Conservation (phyloP, 257 asterid species). For the Ligustrum vulgare region DNA sequence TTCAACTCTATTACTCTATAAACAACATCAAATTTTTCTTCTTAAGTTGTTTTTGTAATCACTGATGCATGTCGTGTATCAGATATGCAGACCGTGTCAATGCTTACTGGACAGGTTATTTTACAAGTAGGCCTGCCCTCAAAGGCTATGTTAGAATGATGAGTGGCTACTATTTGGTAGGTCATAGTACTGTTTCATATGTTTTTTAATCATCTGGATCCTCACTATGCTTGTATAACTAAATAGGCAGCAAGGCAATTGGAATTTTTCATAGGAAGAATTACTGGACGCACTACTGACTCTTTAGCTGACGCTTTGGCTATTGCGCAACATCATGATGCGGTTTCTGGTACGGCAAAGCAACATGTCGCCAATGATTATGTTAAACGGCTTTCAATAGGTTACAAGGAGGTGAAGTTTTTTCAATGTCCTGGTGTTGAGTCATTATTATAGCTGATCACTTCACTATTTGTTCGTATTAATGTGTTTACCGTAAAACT, state of each 20-base stretch:
- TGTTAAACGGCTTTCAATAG: constrained; percentile 86
- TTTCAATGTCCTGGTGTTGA: constrained; percentile 3
- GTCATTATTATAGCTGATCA: background rate
- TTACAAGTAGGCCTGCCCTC: constrained; percentile 85
- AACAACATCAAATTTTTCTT: background rate
- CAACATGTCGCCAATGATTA: constrained; percentile 97
- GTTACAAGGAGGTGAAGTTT: constrained; percentile 75
- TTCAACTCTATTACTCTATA: background rate
- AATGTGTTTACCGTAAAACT: constrained; percentile 21
- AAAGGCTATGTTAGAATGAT: constrained; percentile 80
- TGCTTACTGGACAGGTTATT: constrained; percentile 98
- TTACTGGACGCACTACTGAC: constrained; percentile 71
- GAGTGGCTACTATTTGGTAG: constrained; percentile 92
- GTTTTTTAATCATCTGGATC: constrained; percentile 27
- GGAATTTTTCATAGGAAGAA: constrained; percentile 73
- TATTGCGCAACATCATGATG: constrained; percentile 96
- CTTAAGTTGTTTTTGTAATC: constrained; percentile 4
- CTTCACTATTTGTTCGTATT: constrained; percentile 5
- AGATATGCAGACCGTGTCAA: constrained; percentile 91
- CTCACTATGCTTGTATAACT: constrained; percentile 22
- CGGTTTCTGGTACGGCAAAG: constrained; percentile 85
- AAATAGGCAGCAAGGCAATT: constrained; percentile 91
- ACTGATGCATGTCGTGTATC: constrained; percentile 28
- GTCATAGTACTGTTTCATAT: constrained; percentile 23
- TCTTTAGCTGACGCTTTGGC: constrained; percentile 80